phyloP scores from a whole-genome alignment of 345 rosid species.

The Geranium brycei region DNA sequence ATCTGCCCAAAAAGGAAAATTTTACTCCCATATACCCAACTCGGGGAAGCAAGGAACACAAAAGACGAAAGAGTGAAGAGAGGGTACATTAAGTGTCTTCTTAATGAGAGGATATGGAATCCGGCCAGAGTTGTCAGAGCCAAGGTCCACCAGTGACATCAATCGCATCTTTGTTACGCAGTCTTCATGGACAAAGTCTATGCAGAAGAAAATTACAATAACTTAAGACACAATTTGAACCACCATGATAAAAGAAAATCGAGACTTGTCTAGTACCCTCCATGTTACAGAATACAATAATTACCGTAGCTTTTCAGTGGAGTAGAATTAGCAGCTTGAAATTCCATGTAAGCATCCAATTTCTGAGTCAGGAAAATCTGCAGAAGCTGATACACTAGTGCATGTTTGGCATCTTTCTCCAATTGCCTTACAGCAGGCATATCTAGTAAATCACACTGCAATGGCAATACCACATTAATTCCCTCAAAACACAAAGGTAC shows the following conservation, averaged over 20 bases:
- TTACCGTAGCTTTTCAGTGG: slow-evolving; percentile 66
- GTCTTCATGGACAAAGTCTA: slow-evolving; percentile 81
- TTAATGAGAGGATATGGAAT: slow-evolving; percentile 55
- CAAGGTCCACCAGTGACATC: slow-evolving; percentile 73
- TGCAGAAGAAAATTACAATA: not conserved
- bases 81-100: slow-evolving; percentile 54
- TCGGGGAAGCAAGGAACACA: slow-evolving; percentile 1
- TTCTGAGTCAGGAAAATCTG: slow-evolving; percentile 72
- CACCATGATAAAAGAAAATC: not conserved
- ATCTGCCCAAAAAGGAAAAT: slow-evolving; percentile 28
- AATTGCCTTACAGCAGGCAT: slow-evolving; percentile 76
- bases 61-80: slow-evolving; percentile 1
- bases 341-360: slow-evolving; percentile 66
- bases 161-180: slow-evolving; percentile 78
- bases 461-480: not conserved
- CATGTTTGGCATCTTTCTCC: slow-evolving; percentile 67
- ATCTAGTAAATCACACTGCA: slow-evolving; percentile 91
- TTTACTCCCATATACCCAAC: slow-evolving; percentile 4
- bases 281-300: not conserved
- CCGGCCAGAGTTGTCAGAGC: slow-evolving; percentile 54
- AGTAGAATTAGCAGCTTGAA: slow-evolving; percentile 57
- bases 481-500: not conserved
- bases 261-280: not conserved
- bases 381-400: slow-evolving; percentile 63
- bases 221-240: not conserved